Evolutionary conservation across 352 stramenopile species (phyloP), one percentile per base, ranked within the genome.

Genomic region (Phytophthora europaea): DNA sequence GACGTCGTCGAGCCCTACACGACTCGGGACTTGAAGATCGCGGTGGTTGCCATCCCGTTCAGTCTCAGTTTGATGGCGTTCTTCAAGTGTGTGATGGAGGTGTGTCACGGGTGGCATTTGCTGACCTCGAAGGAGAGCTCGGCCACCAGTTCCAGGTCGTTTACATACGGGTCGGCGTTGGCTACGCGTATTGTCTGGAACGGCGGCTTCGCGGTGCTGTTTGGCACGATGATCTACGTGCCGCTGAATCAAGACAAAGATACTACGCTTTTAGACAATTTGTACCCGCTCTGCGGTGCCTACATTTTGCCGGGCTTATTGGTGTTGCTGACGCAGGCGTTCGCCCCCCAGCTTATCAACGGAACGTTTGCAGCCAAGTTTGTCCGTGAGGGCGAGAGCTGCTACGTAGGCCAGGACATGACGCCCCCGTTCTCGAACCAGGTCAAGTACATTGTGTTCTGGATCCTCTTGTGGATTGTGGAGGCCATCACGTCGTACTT

Each of bases 351-450:
- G 40, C 20, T 85, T 10, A 84, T 94, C 26, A 76, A 57, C 28
- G 70, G 75, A 7, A 89, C 82, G n/a, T 91, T 90, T 50, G 80
- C 83, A 6, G 71, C 83, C 15, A 90, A 94, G 58, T 94, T 94
- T 72, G 83, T 92, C 0, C 87, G 87, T 22, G 87, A 94, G 67
- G 87, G 87, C 0, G 84, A 82, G 61, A 91, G 75, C 38, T 94
- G 84, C 76, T 94, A 94, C 65, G 83, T 90, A 0, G 87, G 87
- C 0, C 87, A 84, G 36, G 73, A 92, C 53, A 89, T 94, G 81
- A 78, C 80, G 10, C 84, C 87, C 10, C 85, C 85, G 3, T 75
- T 91, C 22, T 78, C 71, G 40, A 91, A 76, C 61, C 76, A 87
- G 36, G 13, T 91, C 65, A 90, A 92, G 75, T 94, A 94, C 58